These are phyloP conservation scores for Cenchrus americanus DNA, from an alignment of 176 grass and related monocot genomes.

Conservation along the genomic window DNA sequence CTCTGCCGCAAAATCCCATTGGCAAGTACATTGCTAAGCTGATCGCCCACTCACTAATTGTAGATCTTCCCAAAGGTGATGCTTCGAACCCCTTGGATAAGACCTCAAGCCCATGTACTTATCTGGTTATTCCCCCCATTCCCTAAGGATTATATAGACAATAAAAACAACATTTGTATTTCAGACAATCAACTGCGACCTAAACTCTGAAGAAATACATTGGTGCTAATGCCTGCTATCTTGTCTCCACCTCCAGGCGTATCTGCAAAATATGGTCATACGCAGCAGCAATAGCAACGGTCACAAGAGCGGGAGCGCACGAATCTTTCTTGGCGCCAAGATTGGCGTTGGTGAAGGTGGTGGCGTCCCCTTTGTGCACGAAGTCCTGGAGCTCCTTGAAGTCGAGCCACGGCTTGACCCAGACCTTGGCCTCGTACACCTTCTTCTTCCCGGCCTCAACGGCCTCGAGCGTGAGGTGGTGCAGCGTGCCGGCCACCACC, in stretches of 20 bases:
- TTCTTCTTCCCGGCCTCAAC: slow-evolving; percentile 81
- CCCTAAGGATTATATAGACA: not conserved
- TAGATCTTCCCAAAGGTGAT: not conserved
- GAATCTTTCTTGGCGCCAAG: slow-evolving; percentile 65
- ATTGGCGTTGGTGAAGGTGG: slow-evolving; percentile 56
- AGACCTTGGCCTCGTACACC: slow-evolving; percentile 93
- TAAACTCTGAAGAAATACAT: not conserved
- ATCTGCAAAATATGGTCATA: not conserved
- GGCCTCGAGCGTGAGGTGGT: slow-evolving; percentile 85
- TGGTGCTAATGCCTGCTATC: no score
- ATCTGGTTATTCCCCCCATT: not conserved
- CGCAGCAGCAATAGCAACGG: not conserved
- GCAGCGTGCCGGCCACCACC: slow-evolving; percentile 80
- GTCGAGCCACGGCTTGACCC: slow-evolving; percentile 96
- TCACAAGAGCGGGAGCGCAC: not conserved
- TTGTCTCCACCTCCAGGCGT: not conserved
- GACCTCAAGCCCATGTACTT: not conserved
- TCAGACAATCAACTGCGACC: not conserved
- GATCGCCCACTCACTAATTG: not conserved
- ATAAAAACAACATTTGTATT: not conserved
- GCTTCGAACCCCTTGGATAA: not conserved
- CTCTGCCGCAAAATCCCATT: not conserved
- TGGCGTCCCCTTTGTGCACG: slow-evolving; percentile 47
- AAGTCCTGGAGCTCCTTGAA: slow-evolving; percentile 94
- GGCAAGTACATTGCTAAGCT: not conserved